phyloP scores from a whole-genome alignment of 257 asterid genomes.

The Marsdenia floribunda region DNA sequence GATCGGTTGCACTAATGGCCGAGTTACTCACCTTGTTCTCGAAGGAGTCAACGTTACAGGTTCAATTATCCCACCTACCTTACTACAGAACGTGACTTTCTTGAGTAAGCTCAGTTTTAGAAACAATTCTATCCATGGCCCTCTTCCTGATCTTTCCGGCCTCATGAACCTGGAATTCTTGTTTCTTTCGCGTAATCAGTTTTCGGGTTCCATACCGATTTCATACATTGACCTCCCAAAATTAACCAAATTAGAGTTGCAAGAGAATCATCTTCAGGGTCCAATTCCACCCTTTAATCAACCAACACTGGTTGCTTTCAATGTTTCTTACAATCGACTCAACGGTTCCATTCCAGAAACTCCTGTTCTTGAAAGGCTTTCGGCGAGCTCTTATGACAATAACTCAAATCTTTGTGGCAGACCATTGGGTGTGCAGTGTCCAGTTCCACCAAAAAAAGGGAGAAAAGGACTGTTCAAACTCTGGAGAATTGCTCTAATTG shows the following conservation, averaged over 20 bases:
- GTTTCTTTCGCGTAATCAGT: slow-evolving; percentile 43
- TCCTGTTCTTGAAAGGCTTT: slow-evolving; percentile 34
- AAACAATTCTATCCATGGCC: slow-evolving; percentile 50
- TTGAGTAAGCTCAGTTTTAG: slow-evolving; percentile 48
- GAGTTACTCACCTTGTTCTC: slow-evolving; percentile 38
- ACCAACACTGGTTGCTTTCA: slow-evolving; percentile 33
- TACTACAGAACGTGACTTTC: slow-evolving; percentile 43
- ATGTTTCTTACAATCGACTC: slow-evolving; percentile 49
- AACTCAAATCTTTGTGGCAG: slow-evolving; percentile 52
- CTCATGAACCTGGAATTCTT: slow-evolving; percentile 35
- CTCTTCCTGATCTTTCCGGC: slow-evolving; percentile 44
- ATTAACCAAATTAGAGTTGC: slow-evolving; percentile 39
- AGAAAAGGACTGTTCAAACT: slow-evolving; percentile 13
- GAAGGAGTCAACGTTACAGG: slow-evolving; percentile 43
- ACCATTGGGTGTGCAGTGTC: slow-evolving; percentile 37
- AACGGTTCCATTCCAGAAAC: slow-evolving; percentile 51
- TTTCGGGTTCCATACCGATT: slow-evolving; percentile 47
- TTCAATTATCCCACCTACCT: slow-evolving; percentile 36
- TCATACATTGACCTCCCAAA: slow-evolving; percentile 32
- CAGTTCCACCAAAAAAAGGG: slow-evolving; percentile 16
- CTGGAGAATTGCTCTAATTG: slow-evolving; percentile 53
- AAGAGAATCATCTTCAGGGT: slow-evolving; percentile 45
- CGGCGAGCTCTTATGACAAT: slow-evolving; percentile 31
- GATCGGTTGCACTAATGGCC: slow-evolving; percentile 49
- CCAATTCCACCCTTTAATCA: slow-evolving; percentile 59